A percentile compares a stretch with the other conserved stretches of the same genome.
These are phyloP conservation scores for Cercospora sp. DNA, from an alignment of 2,329 filamentous ascomycete genomes.

Conservation along the genomic window DNA sequence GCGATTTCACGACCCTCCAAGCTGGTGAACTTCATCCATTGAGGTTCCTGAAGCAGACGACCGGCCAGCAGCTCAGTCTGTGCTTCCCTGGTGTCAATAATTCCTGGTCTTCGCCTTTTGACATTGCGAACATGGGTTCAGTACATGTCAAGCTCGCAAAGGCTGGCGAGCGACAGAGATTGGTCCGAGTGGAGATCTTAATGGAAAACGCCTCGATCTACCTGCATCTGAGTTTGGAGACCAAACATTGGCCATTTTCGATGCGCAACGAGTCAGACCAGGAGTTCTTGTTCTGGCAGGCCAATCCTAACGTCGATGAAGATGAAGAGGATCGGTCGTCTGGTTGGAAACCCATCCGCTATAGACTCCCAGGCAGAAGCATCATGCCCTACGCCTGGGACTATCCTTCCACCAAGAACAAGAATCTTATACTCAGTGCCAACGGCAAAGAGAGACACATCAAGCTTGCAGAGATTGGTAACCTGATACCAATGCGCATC, in stretches of 20 bases:
- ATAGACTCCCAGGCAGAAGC: constrained; percentile 86
- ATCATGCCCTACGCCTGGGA: constrained; percentile 99
- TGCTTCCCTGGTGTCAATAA: constrained; percentile 94
- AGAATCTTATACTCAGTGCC: constrained; percentile 81
- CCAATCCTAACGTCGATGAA: constrained; percentile 87
- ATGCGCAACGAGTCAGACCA: constrained; percentile 98
- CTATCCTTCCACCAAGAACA: constrained; percentile 95
- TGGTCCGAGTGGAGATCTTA: constrained; percentile 84
- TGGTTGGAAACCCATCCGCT: constrained; percentile 88
- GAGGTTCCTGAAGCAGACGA: constrained; percentile 81
- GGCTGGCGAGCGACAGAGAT: constrained; percentile 80
- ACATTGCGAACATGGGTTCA: constrained; percentile 90
- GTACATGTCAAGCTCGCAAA: constrained; percentile 93
- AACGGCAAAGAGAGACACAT: constrained; percentile 83
- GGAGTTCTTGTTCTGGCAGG: constrained; percentile 95
- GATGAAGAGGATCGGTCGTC: constrained; percentile 78
- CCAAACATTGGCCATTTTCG: constrained; percentile 95
- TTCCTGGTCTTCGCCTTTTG: constrained; percentile 96
- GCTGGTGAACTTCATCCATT: constrained; percentile 79
- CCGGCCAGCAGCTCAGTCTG: constrained; percentile 84
- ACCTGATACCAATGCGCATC: constrained; percentile 91
- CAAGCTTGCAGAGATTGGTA: constrained; percentile 94
- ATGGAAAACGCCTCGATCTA: constrained; percentile 95
- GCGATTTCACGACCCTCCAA: constrained; percentile 75
- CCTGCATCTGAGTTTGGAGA: constrained; percentile 84